Conservation (phyloP, 148 eudicot genomes). For the Spergularia bocconei region DNA sequence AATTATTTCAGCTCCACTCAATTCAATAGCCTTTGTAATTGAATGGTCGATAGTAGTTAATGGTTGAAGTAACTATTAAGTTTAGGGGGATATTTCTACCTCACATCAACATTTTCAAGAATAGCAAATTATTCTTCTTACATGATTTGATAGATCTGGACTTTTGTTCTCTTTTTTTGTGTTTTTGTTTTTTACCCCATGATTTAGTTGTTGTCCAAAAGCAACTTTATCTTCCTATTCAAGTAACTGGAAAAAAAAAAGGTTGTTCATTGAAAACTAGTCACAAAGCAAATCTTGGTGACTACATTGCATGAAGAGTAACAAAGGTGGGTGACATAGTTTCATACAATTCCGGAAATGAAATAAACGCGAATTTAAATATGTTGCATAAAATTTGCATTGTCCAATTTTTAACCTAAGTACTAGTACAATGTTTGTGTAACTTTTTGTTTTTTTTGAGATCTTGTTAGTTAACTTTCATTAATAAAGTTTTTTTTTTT, state of each 20-base stretch:
- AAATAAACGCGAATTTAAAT: no score
- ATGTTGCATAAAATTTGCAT: no score
- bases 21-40: conserved; percentile 1
- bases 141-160: conserved; percentile 6
- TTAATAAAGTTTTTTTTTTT: no score
- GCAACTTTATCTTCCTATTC: not conserved
- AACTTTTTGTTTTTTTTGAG: not conserved
- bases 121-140: not conserved
- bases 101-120: conserved; percentile 1
- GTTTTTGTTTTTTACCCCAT: not conserved
- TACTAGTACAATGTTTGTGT: not conserved
- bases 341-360: not conserved
- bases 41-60: conserved; percentile 9
- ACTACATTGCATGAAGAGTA: not conserved
- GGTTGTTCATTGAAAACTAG: not conserved
- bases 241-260: not conserved
- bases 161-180: not conserved
- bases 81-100: conserved; percentile 8
- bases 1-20: not conserved
- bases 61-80: no score
- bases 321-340: not conserved
- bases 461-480: no score
- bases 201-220: not conserved
- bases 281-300: not conserved
- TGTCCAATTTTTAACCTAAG: no score